phyloP scores from a whole-genome alignment of 108 stramenopile genomes.

The Nitzschia sp. region DNA sequence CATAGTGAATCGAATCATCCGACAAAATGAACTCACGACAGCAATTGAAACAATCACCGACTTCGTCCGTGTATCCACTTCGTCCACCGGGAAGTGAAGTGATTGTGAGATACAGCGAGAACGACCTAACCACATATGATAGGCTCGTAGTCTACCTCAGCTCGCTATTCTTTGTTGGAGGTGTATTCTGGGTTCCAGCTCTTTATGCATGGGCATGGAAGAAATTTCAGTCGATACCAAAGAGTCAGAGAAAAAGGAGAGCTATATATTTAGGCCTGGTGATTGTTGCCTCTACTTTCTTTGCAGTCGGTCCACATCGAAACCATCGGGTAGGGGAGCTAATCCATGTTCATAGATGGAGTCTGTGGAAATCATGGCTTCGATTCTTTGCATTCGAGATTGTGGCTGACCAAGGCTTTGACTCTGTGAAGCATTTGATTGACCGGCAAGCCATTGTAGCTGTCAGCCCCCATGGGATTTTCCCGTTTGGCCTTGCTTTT shows the following conservation, averaged over 20 bases:
- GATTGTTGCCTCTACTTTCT: conserved; percentile 17
- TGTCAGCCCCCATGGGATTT: conserved; percentile 90
- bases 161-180: conserved; percentile 47
- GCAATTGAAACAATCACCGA: neutral
- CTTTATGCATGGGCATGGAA: conserved; percentile 24
- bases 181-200: conserved; percentile 52
- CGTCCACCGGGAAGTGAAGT: conserved; percentile 37
- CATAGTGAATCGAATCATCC: too few species aligned
- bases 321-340: conserved; percentile 41
- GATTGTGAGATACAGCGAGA: conserved; percentile 19
- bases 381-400: conserved; percentile 78
- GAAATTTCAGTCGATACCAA: conserved; percentile 21
- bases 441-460: conserved; percentile 73
- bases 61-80: conserved; percentile 41
- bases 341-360: conserved; percentile 63
- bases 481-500: conserved; percentile 90
- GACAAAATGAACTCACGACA: too few species aligned
- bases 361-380: conserved; percentile 80
- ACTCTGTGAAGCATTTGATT: conserved; percentile 30
- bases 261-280: conserved; percentile 38
- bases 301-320: conserved; percentile 73
- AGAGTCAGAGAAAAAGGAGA: conserved; percentile 19
- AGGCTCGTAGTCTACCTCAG: conserved; percentile 24
- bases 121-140: conserved; percentile 34
- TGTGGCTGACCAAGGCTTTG: conserved; percentile 43